Percentiles rank a stretch among this genome's conserved stretches.
Conservation (phyloP, 2,329 filamentous ascomycete species). For the Monosporascus sp. region DNA sequence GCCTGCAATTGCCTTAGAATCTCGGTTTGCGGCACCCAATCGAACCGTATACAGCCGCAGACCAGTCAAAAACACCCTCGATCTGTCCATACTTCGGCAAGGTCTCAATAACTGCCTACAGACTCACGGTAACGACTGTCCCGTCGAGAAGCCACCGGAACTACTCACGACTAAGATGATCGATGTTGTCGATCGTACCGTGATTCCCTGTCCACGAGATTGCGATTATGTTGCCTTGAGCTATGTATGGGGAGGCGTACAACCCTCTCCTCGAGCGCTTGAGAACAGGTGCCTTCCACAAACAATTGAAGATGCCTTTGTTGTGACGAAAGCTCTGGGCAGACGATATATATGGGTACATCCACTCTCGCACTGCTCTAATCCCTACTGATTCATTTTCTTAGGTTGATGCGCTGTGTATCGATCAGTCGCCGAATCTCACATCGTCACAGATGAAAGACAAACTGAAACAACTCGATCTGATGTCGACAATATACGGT, state of each 20-base stretch:
- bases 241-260: neutral
- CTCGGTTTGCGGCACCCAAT: neutral
- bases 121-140: neutral
- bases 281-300: too few species aligned
- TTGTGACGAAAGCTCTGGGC: too few species aligned
- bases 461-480: too few species aligned
- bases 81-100: neutral
- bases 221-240: neutral
- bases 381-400: too few species aligned
- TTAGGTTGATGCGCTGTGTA: too few species aligned
- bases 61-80: neutral
- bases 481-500: too few species aligned
- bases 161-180: neutral
- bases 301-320: too few species aligned
- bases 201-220: neutral
- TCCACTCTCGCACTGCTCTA: too few species aligned
- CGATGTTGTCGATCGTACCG: neutral
- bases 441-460: too few species aligned
- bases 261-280: neutral
- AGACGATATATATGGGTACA: too few species aligned
- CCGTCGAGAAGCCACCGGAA: neutral
- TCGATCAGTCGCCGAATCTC: too few species aligned
- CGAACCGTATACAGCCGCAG: neutral
- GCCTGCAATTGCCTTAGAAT: neutral
- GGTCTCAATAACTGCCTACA: neutral